Conservation (phyloP, 768 basidiomycete species). For the Epithele typhae region DNA sequence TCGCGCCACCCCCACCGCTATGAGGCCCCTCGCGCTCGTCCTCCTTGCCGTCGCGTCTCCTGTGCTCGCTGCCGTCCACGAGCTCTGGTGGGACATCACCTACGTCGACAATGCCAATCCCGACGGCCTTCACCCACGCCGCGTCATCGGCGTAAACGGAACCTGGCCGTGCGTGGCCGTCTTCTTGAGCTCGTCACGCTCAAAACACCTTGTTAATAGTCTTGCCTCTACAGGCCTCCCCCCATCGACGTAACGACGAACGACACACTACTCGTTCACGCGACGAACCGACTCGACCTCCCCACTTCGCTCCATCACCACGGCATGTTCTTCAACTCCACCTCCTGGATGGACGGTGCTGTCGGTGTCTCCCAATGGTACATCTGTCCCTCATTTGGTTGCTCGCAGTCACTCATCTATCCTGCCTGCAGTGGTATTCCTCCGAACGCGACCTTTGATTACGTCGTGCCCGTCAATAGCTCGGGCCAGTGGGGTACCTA, state of each 20-base stretch:
- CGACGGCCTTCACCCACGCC: slow-evolving; percentile 72
- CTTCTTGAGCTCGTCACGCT: too few species aligned
- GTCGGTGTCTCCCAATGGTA: slow-evolving; percentile 81
- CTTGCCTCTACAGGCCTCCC: slow-evolving; percentile 57
- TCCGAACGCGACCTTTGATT: slow-evolving; percentile 63
- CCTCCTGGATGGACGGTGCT: slow-evolving; percentile 90
- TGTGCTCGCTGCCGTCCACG: slow-evolving; percentile 61
- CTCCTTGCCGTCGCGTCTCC: slow-evolving; percentile 31
- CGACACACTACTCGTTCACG: slow-evolving; percentile 77
- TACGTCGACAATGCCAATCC: slow-evolving; percentile 79
- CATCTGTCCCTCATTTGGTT: slow-evolving; percentile 11
- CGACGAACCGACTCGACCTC: slow-evolving; percentile 60
- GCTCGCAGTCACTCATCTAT: background rate
- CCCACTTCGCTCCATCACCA: slow-evolving; percentile 84
- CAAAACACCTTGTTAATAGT: too few species aligned
- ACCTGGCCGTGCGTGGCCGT: slow-evolving; percentile 79
- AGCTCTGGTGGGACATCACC: slow-evolving; percentile 89
- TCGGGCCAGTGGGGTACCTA: slow-evolving; percentile 77
- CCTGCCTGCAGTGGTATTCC: slow-evolving; percentile 65
- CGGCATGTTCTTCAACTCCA: slow-evolving; percentile 90
- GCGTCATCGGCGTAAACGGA: slow-evolving; percentile 84
- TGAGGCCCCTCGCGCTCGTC: slow-evolving; percentile 22
- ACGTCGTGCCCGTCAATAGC: slow-evolving; percentile 64
- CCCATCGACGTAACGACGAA: slow-evolving; percentile 66
- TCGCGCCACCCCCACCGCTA: background rate